A percentile compares a stretch with the other conserved stretches of the same genome.
Evolutionary conservation across 2,329 filamentous ascomycete species (phyloP).

Genomic region (Aspergillus pseudotamarii): DNA sequence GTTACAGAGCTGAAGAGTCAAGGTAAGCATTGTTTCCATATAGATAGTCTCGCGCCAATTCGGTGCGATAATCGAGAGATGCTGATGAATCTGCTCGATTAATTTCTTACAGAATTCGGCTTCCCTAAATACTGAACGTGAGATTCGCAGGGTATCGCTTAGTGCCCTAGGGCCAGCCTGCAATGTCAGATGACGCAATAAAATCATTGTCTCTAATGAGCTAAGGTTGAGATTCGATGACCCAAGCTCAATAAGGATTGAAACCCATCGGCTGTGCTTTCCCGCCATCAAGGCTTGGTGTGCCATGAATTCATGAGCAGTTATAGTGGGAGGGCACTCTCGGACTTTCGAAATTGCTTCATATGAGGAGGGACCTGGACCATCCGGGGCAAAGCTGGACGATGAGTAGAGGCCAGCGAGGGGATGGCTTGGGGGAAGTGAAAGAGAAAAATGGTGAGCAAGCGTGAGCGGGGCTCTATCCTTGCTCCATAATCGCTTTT

Average conservation of each 20-base stretch:
- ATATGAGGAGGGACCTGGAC: constrained; percentile 53
- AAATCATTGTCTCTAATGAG: constrained; percentile 50
- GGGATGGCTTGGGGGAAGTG: constrained; percentile 42
- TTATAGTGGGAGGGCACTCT: constrained; percentile 50
- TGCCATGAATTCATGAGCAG: constrained; percentile 53
- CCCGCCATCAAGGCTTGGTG: constrained; percentile 51
- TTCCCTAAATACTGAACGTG: constrained; percentile 57
- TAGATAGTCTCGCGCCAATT: constrained; percentile 63
- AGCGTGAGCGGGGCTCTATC: constrained; percentile 40
- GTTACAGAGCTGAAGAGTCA: constrained; percentile 50
- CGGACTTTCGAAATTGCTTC: constrained; percentile 50
- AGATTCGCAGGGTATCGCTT: constrained; percentile 43
- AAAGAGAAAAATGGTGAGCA: constrained; percentile 48
- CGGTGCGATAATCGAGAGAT: constrained; percentile 49
- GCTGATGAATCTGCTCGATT: constrained; percentile 50
- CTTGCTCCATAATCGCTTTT: no score
- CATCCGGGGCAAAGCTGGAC: constrained; percentile 33
- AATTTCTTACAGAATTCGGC: constrained; percentile 53
- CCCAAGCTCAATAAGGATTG: constrained; percentile 54
- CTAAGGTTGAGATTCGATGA: constrained; percentile 64
- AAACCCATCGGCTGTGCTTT: constrained; percentile 49
- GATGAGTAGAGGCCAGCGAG: constrained; percentile 34
- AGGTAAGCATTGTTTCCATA: constrained; percentile 61
- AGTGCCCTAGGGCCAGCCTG: constrained; percentile 57
- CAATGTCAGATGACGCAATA: constrained; percentile 57